These are phyloP conservation scores for Termitomyces sp. DNA, from an alignment of 768 basidiomycete genomes.

Conservation along the genomic window DNA sequence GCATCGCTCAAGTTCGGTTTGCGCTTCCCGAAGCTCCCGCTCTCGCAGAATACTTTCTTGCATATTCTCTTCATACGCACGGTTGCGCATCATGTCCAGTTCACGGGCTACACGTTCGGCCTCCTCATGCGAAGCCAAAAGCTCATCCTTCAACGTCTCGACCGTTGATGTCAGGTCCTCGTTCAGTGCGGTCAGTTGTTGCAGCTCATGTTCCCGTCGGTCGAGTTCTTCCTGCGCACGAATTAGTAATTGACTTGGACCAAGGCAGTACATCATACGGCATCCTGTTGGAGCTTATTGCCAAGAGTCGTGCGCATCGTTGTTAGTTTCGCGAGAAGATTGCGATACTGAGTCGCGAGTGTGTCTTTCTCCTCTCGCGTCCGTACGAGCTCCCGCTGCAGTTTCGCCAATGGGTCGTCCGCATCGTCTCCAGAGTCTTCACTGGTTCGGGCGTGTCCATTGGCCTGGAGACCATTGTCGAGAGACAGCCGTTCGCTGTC, in stretches of 20 bases:
- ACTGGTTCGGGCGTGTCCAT: slow-evolving; percentile 26
- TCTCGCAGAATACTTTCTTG: slow-evolving; percentile 72
- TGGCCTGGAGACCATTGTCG: slow-evolving; percentile 25
- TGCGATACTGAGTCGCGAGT: slow-evolving; percentile 81
- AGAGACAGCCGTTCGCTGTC: slow-evolving; percentile 40
- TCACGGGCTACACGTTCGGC: slow-evolving; percentile 64
- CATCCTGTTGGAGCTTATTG: slow-evolving; percentile 93
- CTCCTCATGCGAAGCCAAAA: slow-evolving; percentile 73
- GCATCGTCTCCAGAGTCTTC: slow-evolving; percentile 29
- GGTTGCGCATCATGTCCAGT: slow-evolving; percentile 60
- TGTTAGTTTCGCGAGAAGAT: slow-evolving; percentile 82
- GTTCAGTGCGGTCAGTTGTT: slow-evolving; percentile 72
- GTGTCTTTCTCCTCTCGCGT: slow-evolving; percentile 84
- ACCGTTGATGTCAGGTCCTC: slow-evolving; percentile 68
- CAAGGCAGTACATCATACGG: slow-evolving; percentile 46
- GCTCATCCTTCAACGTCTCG: slow-evolving; percentile 76
- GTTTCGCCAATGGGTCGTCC: slow-evolving; percentile 47
- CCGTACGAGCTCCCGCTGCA: slow-evolving; percentile 72
- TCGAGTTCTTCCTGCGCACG: slow-evolving; percentile 91
- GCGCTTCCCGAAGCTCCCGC: slow-evolving; percentile 72
- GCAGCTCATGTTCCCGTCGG: slow-evolving; percentile 80
- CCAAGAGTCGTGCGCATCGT: slow-evolving; percentile 91
- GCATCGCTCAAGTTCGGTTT: slow-evolving; percentile 84
- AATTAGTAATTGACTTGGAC: slow-evolving; percentile 3
- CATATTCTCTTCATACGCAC: slow-evolving; percentile 59